Conservation (phyloP, 2,329 filamentous ascomycete genomes). For the Furcasterigmium sp. region DNA sequence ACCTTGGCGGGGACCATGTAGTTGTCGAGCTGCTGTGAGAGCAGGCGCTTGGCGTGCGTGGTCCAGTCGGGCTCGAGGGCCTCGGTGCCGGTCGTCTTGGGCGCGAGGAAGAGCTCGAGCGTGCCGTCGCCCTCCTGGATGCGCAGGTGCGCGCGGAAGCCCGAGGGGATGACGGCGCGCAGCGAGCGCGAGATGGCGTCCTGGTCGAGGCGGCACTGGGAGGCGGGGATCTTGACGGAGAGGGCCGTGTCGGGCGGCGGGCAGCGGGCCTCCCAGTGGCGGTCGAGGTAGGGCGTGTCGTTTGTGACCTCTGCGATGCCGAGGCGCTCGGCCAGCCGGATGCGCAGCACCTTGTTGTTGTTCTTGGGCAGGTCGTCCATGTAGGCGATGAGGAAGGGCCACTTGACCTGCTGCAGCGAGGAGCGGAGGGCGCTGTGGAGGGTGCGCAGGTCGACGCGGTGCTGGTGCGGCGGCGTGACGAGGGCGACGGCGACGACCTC, state of each 20-base stretch:
- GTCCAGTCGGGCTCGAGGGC: slow-evolving; percentile 2
- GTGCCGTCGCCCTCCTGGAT: slow-evolving; percentile 2
- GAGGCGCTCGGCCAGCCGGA: slow-evolving; percentile 44
- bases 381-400: slow-evolving; percentile 45
- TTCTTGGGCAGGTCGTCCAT: slow-evolving; percentile 50
- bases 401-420: slow-evolving; percentile 46
- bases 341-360: slow-evolving; percentile 54
- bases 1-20: slow-evolving; percentile 33
- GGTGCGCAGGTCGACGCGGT: slow-evolving; percentile 39
- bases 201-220: slow-evolving; percentile 25
- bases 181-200: slow-evolving; percentile 18
- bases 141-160: slow-evolving; percentile 12
- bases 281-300: slow-evolving; percentile 31
- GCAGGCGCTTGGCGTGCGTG: slow-evolving; percentile 11
- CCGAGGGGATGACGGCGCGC: slow-evolving; percentile 9
- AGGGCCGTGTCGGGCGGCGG: slow-evolving; percentile 42
- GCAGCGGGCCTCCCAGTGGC: slow-evolving; percentile 46
- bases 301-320: slow-evolving; percentile 38
- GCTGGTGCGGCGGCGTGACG: slow-evolving; percentile 37
- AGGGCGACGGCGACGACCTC: slow-evolving; percentile 50
- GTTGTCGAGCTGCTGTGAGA: slow-evolving; percentile 16
- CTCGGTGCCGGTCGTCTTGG: slow-evolving; percentile 5
- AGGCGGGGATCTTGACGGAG: slow-evolving; percentile 30
- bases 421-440: slow-evolving; percentile 41
- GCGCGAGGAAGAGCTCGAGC: slow-evolving; percentile 17